phyloP scores from a whole-genome alignment of 306 rosid genomes.

The Casuarina glauca region DNA sequence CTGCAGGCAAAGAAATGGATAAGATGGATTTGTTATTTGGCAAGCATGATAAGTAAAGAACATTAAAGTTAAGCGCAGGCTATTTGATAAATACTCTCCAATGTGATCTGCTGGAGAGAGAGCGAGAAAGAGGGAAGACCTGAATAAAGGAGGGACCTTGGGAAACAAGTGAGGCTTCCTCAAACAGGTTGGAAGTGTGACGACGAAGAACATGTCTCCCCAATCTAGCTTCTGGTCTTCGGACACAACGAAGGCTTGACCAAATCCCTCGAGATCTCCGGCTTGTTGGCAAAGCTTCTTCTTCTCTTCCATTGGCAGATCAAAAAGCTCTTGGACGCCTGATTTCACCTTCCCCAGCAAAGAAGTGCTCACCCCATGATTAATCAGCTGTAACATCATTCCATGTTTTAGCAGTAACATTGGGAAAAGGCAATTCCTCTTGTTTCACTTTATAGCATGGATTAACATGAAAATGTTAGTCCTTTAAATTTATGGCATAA shows the following conservation, averaged over 20 bases:
- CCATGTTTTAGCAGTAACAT: neutral
- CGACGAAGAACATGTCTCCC: neutral
- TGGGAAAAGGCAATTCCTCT: too few species aligned
- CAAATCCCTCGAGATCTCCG: constrained; percentile 34
- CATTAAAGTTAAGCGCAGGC: too few species aligned
- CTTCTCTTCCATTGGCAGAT: constrained; percentile 27
- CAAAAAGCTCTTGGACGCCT: constrained; percentile 22
- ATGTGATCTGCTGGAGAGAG: too few species aligned
- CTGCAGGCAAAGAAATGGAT: constrained; percentile 4
- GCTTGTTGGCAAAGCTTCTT: constrained; percentile 15
- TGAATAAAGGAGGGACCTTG: constrained; percentile 38
- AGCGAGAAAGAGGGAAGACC: constrained; percentile 8
- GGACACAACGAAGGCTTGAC: constrained; percentile 14
- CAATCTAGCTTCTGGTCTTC: constrained; percentile 8
- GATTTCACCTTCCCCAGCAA: constrained; percentile 29
- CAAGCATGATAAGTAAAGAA: too few species aligned
- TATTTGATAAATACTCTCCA: too few species aligned
- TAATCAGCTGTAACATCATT: constrained; percentile 4
- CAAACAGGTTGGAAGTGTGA: constrained; percentile 26
- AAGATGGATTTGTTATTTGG: too few species aligned
- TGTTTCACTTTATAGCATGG: too few species aligned
- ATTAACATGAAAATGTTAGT: too few species aligned
- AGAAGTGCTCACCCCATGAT: constrained; percentile 30
- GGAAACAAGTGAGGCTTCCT: constrained; percentile 53
- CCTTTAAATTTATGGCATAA: too few species aligned